Conservation (phyloP, 2,329 filamentous ascomycete genomes). For the Endocalyx cinctus region DNA sequence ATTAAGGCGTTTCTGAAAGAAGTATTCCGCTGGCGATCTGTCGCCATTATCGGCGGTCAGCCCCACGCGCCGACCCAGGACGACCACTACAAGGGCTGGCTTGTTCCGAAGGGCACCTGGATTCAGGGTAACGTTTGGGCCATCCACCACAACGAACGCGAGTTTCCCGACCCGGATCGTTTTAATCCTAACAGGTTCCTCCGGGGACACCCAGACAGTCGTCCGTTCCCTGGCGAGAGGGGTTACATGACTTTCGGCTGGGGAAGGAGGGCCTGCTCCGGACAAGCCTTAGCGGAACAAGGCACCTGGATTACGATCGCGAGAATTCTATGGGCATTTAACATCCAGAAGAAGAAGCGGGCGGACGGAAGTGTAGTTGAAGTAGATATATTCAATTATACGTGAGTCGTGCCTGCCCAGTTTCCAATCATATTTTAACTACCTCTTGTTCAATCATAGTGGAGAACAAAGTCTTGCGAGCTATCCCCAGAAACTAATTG, state of each 20-base stretch:
- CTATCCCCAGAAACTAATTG: not conserved
- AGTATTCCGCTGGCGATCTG: constrained; percentile 50
- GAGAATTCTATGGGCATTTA: constrained; percentile 54
- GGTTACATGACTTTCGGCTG: constrained; percentile 54
- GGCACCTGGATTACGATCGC: constrained; percentile 56
- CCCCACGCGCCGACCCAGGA: constrained; percentile 46
- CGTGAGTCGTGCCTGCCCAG: constrained; percentile 33
- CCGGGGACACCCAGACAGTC: constrained; percentile 29
- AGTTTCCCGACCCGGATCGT: constrained; percentile 42
- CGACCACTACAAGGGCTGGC: constrained; percentile 41
- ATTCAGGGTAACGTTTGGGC: constrained; percentile 49
- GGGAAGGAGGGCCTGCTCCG: constrained; percentile 50
- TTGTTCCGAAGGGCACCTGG: constrained; percentile 45
- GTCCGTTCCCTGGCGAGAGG: constrained; percentile 44
- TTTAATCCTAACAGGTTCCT: constrained; percentile 40
- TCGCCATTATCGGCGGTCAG: constrained; percentile 45
- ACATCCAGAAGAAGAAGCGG: constrained; percentile 36
- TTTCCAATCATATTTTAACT: not conserved
- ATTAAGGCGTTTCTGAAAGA: constrained; percentile 52
- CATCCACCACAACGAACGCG: constrained; percentile 40
- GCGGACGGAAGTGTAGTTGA: constrained; percentile 39
- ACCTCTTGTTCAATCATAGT: too few species aligned
- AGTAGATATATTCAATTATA: constrained; percentile 54
- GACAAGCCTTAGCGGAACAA: constrained; percentile 53
- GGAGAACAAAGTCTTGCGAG: too few species aligned